These are phyloP conservation scores for Claviceps maximensis DNA, from an alignment of 2,329 filamentous ascomycete species.

Conservation along the genomic window DNA sequence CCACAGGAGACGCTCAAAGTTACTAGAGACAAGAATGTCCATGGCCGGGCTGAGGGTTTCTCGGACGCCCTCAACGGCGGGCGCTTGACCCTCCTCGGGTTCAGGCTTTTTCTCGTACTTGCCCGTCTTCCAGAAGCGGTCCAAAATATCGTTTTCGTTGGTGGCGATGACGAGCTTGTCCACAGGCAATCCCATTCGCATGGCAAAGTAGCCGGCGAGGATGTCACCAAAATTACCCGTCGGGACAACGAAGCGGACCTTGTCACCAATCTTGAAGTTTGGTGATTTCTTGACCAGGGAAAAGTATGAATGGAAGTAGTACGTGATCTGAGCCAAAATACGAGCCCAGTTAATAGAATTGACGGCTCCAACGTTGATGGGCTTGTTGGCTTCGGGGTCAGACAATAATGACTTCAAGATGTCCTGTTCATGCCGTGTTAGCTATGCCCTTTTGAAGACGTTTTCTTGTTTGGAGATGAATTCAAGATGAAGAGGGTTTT, in stretches of 20 bases:
- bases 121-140: slow-evolving; percentile 87
- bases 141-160: slow-evolving; percentile 94
- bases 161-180: slow-evolving; percentile 87
- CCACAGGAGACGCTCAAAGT: slow-evolving; percentile 94
- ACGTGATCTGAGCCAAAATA: slow-evolving; percentile 91
- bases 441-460: not conserved
- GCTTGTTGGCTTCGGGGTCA: slow-evolving; percentile 70
- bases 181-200: slow-evolving; percentile 74
- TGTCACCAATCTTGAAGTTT: slow-evolving; percentile 49
- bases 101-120: slow-evolving; percentile 75
- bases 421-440: slow-evolving; percentile 38
- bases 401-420: slow-evolving; percentile 89
- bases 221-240: slow-evolving; percentile 97
- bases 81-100: slow-evolving; percentile 29
- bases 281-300: slow-evolving; percentile 50
- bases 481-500: no score
- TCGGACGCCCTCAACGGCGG: slow-evolving; percentile 60
- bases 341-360: slow-evolving; percentile 96
- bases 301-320: slow-evolving; percentile 96
- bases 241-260: slow-evolving; percentile 76
- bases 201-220: slow-evolving; percentile 83
- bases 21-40: slow-evolving; percentile 93
- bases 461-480: no score
- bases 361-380: slow-evolving; percentile 76
- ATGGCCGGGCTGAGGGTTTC: slow-evolving; percentile 91